Evolutionary conservation across 2,329 filamentous ascomycete species (phyloP), one percentile per base, ranked within the genome.

Genomic region (Paraphoma sp.): DNA sequence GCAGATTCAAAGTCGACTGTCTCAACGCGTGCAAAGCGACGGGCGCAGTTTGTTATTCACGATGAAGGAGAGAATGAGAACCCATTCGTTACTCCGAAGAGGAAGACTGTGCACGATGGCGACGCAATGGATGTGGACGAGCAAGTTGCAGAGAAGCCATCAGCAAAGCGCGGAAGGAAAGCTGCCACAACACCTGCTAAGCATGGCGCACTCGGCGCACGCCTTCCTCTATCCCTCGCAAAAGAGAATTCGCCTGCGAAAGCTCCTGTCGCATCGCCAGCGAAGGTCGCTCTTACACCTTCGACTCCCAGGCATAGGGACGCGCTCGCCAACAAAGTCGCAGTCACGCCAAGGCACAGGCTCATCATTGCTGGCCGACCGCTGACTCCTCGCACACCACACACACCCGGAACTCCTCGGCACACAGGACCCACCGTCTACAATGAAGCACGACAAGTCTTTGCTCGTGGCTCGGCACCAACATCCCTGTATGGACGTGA

Each of bases 401-500:
- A 89, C 63, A 91, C 92, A 11, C 89, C 89, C 10, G 80, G 84
- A 33, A 91, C 90, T 6, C 90, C 91, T 11, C 85, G 86, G 29
- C 79, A 79, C 51, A 81, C 86, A 10, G 80, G 85, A 18, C 87
- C 88, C 51, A 95, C 92, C 0, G 83, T 97, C 38, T 98, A 97
- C 76, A 92, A 95, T 61, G 84, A 89, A 57, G 95, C 93, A 14
- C 88, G 94, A 30, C 92, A 97, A 70, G 79, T 96, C 2, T 99
- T 99, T 72, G 88, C 90, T 6, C 87, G 92, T 48, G 91, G 91
- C 60, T 87, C 89, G 8, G 87, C 89, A 53, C 90, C 91, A 1
- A 87, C 89, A 2, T 85, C 87, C 65, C 81, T 97, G 11, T 84
- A 96, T 53, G 93, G 93, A 47, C 88, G 93, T 45, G 91, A 96